Base-by-base conservation (phyloP, 2,329 filamentous ascomycete genomes). In the Pseudogymnoascus sp. region DNA sequence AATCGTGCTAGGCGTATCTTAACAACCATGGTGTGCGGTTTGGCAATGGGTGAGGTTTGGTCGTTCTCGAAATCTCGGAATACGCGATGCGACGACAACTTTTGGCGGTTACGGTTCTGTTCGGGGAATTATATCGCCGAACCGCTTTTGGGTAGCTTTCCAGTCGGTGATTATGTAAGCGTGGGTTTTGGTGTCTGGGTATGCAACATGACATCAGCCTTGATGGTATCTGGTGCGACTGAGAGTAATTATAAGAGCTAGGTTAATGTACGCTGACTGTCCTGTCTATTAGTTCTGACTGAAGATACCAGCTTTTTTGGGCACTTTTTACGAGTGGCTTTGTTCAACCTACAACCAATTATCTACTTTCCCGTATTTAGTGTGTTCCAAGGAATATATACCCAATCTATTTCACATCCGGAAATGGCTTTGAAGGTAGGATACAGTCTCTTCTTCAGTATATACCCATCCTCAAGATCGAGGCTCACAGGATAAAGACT, bases 1-100 rank as follows among this genome's bases (percentile, higher is more conserved):
- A 97, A 96, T 73, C 94, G 92, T 68, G 94, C 89, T 67, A 99
- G 85, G 62, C 94, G 88, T 74, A 99, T 94, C 73, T 89, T 89
- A 70, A 99, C 81, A 63, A 97, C 92, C 94, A 99, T 96, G 58
- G 68, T 81, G 63, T 60, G 39, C 30, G 58, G 28, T 45, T 13
- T 57, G 59, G 28, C 38, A 33, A 37, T 57, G 41, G 52, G 62
- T 38, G 56, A 35, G 52, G 60, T 59, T n/a, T n/a, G 56, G 59
- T 59, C 55, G 45, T 52, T n/a, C n/a, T 45, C 45, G 45, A 52
- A 52, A 52, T 52, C 45, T 52, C 45, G 45, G 45, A 52, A 52
- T n/a, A 52, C 45, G 45, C 45, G 45, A 52, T 52, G 26, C 45
- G 45, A 52, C 45, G 45, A 52, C 45, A 35, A 57, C 55, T 57